phyloP scores from a whole-genome alignment of 306 rosid genomes.

The Begonia masoniana region DNA sequence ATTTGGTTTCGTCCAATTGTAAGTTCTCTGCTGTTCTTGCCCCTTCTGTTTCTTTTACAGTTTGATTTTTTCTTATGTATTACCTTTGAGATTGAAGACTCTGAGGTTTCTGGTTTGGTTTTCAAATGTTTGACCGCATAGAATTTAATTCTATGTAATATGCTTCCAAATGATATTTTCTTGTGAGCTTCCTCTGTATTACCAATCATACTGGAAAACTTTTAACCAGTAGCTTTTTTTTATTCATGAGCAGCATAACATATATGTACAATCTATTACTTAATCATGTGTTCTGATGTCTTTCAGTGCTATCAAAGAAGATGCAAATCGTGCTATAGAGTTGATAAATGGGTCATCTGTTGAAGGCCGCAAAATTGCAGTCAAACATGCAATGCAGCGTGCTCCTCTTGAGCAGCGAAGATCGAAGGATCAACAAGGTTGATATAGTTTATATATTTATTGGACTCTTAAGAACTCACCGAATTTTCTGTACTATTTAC shows the following conservation, averaged over 20 bases:
- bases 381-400: constrained; percentile 82
- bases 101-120: no score
- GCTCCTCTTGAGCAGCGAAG: constrained; percentile 56
- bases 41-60: not conserved
- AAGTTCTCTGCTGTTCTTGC: constrained; percentile 19
- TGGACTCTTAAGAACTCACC: constrained; percentile 4
- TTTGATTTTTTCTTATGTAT: no score
- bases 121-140: no score
- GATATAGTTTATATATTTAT: constrained; percentile 8
- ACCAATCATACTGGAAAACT: no score
- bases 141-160: no score
- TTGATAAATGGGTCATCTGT: constrained; percentile 53
- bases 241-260: no score
- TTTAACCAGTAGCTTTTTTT: no score
- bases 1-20: constrained; percentile 75
- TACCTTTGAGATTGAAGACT: no score
- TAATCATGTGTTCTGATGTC: constrained; percentile 4
- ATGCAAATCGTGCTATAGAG: constrained; percentile 76
- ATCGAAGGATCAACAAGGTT: constrained; percentile 65
- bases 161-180: no score
- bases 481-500: constrained; percentile 1
- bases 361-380: constrained; percentile 68
- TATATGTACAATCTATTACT: not conserved
- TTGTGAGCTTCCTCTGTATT: no score
- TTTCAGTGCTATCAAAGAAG: constrained; percentile 68